These are phyloP conservation scores for Pseudogymnoascus sp. DNA, from an alignment of 2,329 filamentous ascomycete genomes.

Conservation along the genomic window DNA sequence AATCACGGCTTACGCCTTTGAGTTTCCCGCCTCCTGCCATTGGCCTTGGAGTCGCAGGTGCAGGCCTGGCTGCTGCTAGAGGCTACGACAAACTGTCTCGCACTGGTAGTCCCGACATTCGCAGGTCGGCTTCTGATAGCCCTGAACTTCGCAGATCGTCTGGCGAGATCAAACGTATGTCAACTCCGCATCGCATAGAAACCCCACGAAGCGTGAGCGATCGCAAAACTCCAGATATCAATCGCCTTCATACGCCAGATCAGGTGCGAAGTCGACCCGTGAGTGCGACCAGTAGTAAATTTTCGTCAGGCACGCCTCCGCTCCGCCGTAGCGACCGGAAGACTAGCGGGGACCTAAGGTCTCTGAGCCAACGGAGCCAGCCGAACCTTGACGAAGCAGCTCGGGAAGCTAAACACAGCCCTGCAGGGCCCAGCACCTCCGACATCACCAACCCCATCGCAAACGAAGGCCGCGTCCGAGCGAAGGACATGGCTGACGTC, in stretches of 20 bases:
- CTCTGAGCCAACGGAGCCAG: conserved; percentile 49
- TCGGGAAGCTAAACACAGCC: conserved; percentile 36
- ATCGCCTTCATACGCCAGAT: conserved; percentile 26
- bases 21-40: conserved; percentile 17
- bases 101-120: background rate
- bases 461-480: conserved; percentile 78
- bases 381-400: conserved; percentile 29
- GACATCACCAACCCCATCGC: conserved; percentile 64
- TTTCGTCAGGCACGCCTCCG: conserved; percentile 50
- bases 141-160: conserved; percentile 1
- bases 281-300: conserved; percentile 4
- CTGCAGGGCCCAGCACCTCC: conserved; percentile 34
- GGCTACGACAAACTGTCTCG: background rate
- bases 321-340: conserved; percentile 60
- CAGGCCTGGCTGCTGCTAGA: conserved; percentile 18
- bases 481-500: conserved; percentile 84
- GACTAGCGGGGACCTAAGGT: conserved; percentile 69
- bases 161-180: conserved; percentile 1
- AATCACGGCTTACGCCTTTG: conserved; percentile 13
- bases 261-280: conserved; percentile 8
- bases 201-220: conserved; percentile 12
- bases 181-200: conserved; percentile 2
- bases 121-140: background rate
- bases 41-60: conserved; percentile 20
- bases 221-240: conserved; percentile 23